phyloP scores from a whole-genome alignment of 2,329 filamentous ascomycete genomes.

The Fusarium torreyae region DNA sequence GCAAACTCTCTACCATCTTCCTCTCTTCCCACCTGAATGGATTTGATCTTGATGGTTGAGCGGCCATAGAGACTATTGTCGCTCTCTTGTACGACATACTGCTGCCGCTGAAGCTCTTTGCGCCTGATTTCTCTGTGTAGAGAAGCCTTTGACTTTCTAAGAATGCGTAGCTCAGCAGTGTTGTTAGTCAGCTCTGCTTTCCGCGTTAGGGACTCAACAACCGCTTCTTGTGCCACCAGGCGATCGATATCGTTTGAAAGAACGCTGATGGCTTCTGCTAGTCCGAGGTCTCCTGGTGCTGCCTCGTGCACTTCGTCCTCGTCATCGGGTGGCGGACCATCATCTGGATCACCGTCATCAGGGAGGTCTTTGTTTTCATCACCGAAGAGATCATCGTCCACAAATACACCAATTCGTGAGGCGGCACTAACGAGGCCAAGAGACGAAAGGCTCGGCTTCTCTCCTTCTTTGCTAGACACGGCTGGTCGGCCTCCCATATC shows the following conservation, averaged over 20 bases:
- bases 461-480: conserved; percentile 61
- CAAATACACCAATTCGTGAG: conserved; percentile 91
- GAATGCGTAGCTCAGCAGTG: conserved; percentile 89
- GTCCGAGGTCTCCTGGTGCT: conserved; percentile 91
- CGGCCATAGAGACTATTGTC: conserved; percentile 97
- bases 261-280: conserved; percentile 91
- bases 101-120: conserved; percentile 95
- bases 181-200: conserved; percentile 99
- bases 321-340: conserved; percentile 69
- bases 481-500: conserved; percentile 62
- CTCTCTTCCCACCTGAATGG: conserved; percentile 91
- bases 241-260: conserved; percentile 94
- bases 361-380: conserved; percentile 90
- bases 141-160: conserved; percentile 94
- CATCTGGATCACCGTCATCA: conserved; percentile 81
- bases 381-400: conserved; percentile 92
- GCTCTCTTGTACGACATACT: conserved; percentile 97
- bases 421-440: conserved; percentile 90
- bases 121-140: conserved; percentile 91
- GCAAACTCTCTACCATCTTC: conserved; percentile 95
- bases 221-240: conserved; percentile 86
- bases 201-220: conserved; percentile 90
- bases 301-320: conserved; percentile 93
- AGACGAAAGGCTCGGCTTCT: conserved; percentile 90
- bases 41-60: conserved; percentile 90